These are phyloP conservation scores for Chytriomyces sp. DNA, from an alignment of 192 early-diverging fungal genomes.

Conservation along the genomic window DNA sequence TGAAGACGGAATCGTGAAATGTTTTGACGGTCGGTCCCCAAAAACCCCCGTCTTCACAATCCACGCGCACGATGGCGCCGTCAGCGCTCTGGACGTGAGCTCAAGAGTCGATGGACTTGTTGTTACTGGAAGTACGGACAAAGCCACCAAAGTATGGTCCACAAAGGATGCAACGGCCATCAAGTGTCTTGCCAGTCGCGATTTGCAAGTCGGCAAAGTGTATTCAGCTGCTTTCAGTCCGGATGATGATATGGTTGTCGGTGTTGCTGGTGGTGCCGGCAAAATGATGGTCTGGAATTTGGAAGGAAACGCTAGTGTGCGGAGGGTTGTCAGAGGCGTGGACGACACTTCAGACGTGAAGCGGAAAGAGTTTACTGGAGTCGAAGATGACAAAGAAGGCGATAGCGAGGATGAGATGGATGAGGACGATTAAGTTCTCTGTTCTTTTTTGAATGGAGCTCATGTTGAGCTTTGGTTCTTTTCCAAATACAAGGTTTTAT, in stretches of 20 bases:
- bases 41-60: conserved; percentile 79
- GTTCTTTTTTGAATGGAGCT: not conserved
- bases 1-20: conserved; percentile 90
- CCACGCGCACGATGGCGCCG: conserved; percentile 91
- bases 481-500: not conserved
- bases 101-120: conserved; percentile 77
- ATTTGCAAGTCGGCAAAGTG: conserved; percentile 81
- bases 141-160: conserved; percentile 93
- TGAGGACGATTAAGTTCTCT: conserved; percentile 7
- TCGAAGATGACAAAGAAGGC: conserved; percentile 28
- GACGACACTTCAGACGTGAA: conserved; percentile 1
- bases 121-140: conserved; percentile 91
- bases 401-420: conserved; percentile 32
- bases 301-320: conserved; percentile 82
- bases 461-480: not conserved
- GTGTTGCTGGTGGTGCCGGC: conserved; percentile 86
- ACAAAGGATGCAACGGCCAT: conserved; percentile 71
- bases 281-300: conserved; percentile 94
- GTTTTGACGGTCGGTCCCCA: conserved; percentile 77
- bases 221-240: conserved; percentile 88
- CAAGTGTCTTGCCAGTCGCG: conserved; percentile 83
- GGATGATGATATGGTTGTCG: conserved; percentile 88
- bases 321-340: conserved; percentile 45
- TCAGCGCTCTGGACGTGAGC: conserved; percentile 86
- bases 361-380: conserved; percentile 18